Base-by-base conservation (phyloP, 371 early-diverging fungal genomes). In the Mortierella sp. region DNA sequence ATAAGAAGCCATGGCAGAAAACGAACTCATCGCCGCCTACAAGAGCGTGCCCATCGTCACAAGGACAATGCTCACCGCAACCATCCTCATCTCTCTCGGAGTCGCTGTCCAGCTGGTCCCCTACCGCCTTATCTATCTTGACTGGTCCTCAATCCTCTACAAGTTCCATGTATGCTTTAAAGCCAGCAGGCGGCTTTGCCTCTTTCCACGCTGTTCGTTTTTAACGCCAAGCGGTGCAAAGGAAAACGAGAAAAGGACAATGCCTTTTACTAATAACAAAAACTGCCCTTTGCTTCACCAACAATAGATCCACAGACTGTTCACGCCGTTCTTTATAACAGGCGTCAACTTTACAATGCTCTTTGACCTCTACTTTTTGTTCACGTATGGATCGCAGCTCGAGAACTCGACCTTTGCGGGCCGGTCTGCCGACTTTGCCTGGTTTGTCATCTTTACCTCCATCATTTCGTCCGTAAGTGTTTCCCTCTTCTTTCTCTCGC, bases 351-450 rank as follows among this genome's bases (percentile, higher is more conserved):
- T 96, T 72, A 88, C 88, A 46, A 92, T 93, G 81, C 88, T 94
- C 13, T 92, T 96, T 81, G 92, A 91, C 75, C 76, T 96, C 19
- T 94, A 94, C 82, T 95, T 96, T 77, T 76, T 96, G 34, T 96
- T 92, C 85, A 89, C 89, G 61, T 92, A 95, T 86, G 95, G 96
- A 43, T 72, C 81, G 4, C 92, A 95, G 26, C 88, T 97, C 31
- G 97, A 97, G 81, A 89, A 83, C 24, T 87, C 91, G 24, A 90
- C 93, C n/a, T 97, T 93, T 87, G 87, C 76, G 6, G 93, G 93
- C 1, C 89, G 94, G 28, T 91, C 93, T 10, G 97, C 97, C 2
- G 98, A 97, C 82, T 97, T 95, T 73, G 90, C 94, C 44, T 96
- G 92, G 86, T 96, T 95, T 67, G 73, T 95, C 37, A 48, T 88